Conservation (phyloP, 768 basidiomycete species). For the Rhodocollybia butyracea region DNA sequence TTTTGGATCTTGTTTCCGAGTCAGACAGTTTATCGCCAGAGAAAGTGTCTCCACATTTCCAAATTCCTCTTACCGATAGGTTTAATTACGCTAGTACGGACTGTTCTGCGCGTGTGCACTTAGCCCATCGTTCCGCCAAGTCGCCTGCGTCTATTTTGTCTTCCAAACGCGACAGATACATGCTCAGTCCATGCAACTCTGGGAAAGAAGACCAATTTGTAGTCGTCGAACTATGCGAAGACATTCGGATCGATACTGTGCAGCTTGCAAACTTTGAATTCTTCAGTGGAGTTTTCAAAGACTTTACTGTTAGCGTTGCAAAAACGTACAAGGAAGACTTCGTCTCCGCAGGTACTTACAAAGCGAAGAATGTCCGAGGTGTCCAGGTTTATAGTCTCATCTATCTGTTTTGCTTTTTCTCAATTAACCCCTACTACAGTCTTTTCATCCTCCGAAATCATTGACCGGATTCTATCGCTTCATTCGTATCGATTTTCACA, state of each 20-base stretch:
- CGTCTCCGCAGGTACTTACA: conserved; percentile 72
- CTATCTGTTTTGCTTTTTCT: not conserved
- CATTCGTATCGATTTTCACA: conserved; percentile 90
- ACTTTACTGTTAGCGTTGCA: conserved; percentile 82
- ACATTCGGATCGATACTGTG: conserved; percentile 93
- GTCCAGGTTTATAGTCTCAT: conserved; percentile 66
- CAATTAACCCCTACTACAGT: conserved; percentile 32
- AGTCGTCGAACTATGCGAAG: conserved; percentile 95
- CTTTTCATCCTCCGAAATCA: conserved; percentile 74
- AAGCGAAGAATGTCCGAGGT: conserved; percentile 87
- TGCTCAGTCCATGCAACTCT: conserved; percentile 87
- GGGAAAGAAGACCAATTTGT: conserved; percentile 67
- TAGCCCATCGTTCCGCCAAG: conserved; percentile 76
- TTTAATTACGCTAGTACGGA: conserved; percentile 95
- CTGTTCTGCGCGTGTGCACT: conserved; percentile 91
- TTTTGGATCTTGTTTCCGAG: not conserved
- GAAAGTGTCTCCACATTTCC: conserved; percentile 55
- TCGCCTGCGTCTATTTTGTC: conserved; percentile 82
- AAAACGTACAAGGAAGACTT: conserved; percentile 76
- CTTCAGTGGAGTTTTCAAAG: conserved; percentile 94
- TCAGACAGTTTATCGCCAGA: conserved; percentile 16
- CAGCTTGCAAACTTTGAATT: conserved; percentile 98
- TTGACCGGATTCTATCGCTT: conserved; percentile 88
- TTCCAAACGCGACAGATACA: conserved; percentile 89
- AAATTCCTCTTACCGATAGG: conserved; percentile 75